Evolutionary conservation across 106 monocot species (phyloP), one percentile per base, ranked within the genome.

Genomic region (Dioscorea dumetorum): DNA sequence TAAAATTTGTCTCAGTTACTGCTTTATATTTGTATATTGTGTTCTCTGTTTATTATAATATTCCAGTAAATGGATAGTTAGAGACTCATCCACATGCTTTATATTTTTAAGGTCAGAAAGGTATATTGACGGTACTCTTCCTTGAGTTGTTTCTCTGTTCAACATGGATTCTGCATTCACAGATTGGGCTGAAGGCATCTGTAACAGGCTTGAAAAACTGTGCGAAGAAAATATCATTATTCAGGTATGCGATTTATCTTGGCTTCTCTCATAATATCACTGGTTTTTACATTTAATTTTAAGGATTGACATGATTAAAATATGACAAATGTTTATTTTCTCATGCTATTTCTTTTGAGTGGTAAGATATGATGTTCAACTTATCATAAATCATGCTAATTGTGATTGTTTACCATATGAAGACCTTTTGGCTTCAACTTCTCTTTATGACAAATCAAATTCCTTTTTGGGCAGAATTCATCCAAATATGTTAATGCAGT

Each of bases 401-500:
- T 13, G 4, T 62, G 22, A 12, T 32, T 0, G 28, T 32, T 62
- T 62, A 33, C 12, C 16, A 62, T 41, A 9, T 48, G 32, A 62
- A 24, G 7, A 24, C 13, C 4, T 52, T 28, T 6, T 50, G 23
- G 0, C 6, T 67, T 56, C 57, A 11, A 34, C 57, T 19, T 15
- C 11, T 69, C 51, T 60, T 14, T 49, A 11, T 60, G 21, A 48
- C 14, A 60, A 60, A 50, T 28, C 48, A 72, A 50, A 12, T 20
- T 58, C 18, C 18, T 60, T 70, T 51, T 57, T 61, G 22, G 28
- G 65, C 65, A 80, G 80, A 54, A 71, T 19, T 41, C 75, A 16
- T 15, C 31, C 50, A 75, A 66, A 50, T 80, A 57, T 66, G 16
- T 75, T 48, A 58, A 76, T 62, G 50, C 48, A 19, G 56, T 75